Conservation (phyloP, 2,329 filamentous ascomycete species). For the Magnaporthiopsis incrustans region DNA sequence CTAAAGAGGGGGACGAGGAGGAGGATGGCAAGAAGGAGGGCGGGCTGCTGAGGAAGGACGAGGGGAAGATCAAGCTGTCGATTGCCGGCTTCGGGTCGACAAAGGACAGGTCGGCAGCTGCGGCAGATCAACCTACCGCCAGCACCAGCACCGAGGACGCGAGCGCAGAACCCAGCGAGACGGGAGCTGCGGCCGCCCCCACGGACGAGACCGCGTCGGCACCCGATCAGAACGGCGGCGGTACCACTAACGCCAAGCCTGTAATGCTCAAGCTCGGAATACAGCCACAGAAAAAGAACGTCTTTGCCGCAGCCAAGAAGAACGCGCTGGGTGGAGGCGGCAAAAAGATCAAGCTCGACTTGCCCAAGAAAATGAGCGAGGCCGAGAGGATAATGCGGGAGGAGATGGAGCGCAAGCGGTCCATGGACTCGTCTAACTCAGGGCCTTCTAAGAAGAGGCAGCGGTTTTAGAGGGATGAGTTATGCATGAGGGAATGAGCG, state of each 20-base stretch:
- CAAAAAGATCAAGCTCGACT: slow-evolving; percentile 56
- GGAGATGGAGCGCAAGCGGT: slow-evolving; percentile 64
- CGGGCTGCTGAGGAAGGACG: slow-evolving; percentile 48
- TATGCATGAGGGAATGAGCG: not conserved
- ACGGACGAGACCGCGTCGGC: not conserved
- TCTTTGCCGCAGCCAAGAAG: slow-evolving; percentile 61
- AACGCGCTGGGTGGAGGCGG: slow-evolving; percentile 57
- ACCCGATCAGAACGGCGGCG: slow-evolving; percentile 8
- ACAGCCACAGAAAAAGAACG: slow-evolving; percentile 64
- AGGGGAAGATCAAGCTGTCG: slow-evolving; percentile 66
- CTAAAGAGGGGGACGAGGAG: slow-evolving; percentile 30
- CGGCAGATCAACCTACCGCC: slow-evolving; percentile 5
- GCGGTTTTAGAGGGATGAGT: slow-evolving; percentile 23
- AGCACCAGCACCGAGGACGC: not conserved
- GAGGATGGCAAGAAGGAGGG: slow-evolving; percentile 31
- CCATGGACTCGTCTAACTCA: slow-evolving; percentile 35
- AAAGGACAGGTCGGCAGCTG: slow-evolving; percentile 14
- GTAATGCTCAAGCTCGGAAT: slow-evolving; percentile 59
- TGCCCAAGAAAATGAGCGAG: slow-evolving; percentile 79
- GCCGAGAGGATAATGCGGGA: slow-evolving; percentile 85
- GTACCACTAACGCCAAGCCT: slow-evolving; percentile 12
- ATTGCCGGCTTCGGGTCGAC: slow-evolving; percentile 43
- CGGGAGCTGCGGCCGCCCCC: not conserved
- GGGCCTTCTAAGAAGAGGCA: slow-evolving; percentile 45
- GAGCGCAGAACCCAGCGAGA: not conserved